phyloP scores from a whole-genome alignment of 1,139 yeast genomes.

The Candida dubliniensis region DNA sequence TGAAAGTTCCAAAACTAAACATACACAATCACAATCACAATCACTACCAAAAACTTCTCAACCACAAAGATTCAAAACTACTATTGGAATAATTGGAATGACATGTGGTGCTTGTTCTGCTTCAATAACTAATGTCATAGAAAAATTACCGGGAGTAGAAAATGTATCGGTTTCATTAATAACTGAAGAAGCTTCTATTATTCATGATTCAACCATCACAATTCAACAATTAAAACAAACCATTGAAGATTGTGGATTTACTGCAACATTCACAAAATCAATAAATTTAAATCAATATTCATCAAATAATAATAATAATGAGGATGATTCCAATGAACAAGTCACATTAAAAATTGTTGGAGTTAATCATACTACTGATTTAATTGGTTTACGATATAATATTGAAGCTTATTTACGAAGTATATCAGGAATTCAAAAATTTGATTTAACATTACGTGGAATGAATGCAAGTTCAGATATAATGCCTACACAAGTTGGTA shows the following conservation, averaged over 20 bases:
- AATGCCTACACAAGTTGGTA: neutral
- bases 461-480: constrained; percentile 7
- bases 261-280: constrained; percentile 38
- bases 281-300: constrained; percentile 2
- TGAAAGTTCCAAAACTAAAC: constrained; percentile 9
- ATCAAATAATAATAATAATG: too few species aligned
- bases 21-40: neutral
- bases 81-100: constrained; percentile 65
- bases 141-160: constrained; percentile 45
- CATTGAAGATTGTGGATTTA: constrained; percentile 61
- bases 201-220: constrained; percentile 37
- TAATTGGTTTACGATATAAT: constrained; percentile 35
- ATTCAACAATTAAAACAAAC: constrained; percentile 34
- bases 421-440: constrained; percentile 29
- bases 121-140: constrained; percentile 58
- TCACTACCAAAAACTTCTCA: constrained; percentile 4
- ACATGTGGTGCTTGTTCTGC: constrained; percentile 83
- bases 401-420: constrained; percentile 40
- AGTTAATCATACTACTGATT: constrained; percentile 26
- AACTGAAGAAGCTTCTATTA: constrained; percentile 68
- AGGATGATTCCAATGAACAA: constrained; percentile 21
- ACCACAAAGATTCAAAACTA: constrained; percentile 5
- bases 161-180: constrained; percentile 64
- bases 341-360: constrained; percentile 37
- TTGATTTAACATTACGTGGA: constrained; percentile 17